Percentiles rank a stretch among this genome's conserved stretches.
Conservation (phyloP, 2,329 filamentous ascomycete species). For the Rutstroemia sp. region DNA sequence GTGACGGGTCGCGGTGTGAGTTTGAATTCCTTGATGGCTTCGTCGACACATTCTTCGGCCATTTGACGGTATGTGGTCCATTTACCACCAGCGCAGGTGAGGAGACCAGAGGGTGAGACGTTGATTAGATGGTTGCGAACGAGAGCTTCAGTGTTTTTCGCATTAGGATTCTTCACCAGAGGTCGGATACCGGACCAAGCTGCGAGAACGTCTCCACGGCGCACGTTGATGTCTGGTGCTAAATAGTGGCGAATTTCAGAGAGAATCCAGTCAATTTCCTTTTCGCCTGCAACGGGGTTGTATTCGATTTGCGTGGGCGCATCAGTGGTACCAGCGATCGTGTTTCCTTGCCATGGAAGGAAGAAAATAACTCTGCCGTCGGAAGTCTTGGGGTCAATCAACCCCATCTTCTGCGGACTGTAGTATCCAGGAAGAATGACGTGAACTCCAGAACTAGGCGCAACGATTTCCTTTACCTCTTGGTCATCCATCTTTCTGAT, state of each 20-base stretch:
- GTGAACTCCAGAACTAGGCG: slow-evolving; percentile 79
- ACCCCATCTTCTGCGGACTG: slow-evolving; percentile 76
- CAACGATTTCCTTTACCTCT: slow-evolving; percentile 66
- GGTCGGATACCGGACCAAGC: slow-evolving; percentile 87
- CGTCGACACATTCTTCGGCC: slow-evolving; percentile 83
- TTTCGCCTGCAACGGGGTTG: slow-evolving; percentile 71
- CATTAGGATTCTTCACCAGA: slow-evolving; percentile 78
- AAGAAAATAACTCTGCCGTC: slow-evolving; percentile 91
- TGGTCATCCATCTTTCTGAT: slow-evolving; percentile 81
- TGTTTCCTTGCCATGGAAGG: slow-evolving; percentile 88
- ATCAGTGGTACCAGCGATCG: slow-evolving; percentile 83
- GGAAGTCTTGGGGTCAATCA: slow-evolving; percentile 80
- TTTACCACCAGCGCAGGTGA: slow-evolving; percentile 84
- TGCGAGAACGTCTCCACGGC: slow-evolving; percentile 78
- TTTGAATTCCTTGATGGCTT: slow-evolving; percentile 62
- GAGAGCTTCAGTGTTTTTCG: slow-evolving; percentile 77
- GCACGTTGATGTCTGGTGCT: slow-evolving; percentile 76
- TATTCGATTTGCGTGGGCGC: slow-evolving; percentile 63
- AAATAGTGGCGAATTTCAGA: slow-evolving; percentile 77
- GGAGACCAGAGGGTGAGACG: slow-evolving; percentile 67
- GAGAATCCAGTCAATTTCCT: slow-evolving; percentile 84
- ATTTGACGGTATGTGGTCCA: slow-evolving; percentile 93
- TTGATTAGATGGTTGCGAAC: slow-evolving; percentile 83
- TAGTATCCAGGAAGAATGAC: slow-evolving; percentile 83
- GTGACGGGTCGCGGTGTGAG: slow-evolving; percentile 49